Evolutionary conservation across 1,139 yeast genomes (phyloP).

Genomic region (Hyphopichia khmerensis): DNA sequence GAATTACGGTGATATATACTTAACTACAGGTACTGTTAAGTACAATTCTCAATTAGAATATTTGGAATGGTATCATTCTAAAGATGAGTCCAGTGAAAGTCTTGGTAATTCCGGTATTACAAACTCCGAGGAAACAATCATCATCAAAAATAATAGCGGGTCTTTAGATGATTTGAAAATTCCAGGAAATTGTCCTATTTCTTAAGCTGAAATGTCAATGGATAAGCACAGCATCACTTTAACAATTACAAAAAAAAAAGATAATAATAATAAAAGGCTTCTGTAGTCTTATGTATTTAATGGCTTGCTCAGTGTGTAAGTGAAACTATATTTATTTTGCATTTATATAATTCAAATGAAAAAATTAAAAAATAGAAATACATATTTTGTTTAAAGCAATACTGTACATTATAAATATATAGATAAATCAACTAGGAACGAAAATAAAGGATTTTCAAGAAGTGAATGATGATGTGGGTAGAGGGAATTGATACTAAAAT

Average conservation of each 20-base stretch:
- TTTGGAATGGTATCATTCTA: conserved; percentile 69
- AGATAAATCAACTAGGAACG: no score
- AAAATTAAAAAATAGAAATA: no score
- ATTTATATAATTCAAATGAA: neutral
- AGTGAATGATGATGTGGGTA: no score
- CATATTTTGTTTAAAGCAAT: neutral
- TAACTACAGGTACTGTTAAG: conserved; percentile 57
- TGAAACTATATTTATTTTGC: neutral
- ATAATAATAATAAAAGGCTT: no score
- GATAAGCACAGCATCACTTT: no score
- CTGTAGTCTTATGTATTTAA: no score
- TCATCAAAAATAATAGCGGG: conserved; percentile 41
- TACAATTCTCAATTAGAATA: conserved; percentile 52
- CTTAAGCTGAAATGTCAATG: conserved; percentile 6
- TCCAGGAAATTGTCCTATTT: conserved; percentile 20
- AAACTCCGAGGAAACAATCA: conserved; percentile 27
- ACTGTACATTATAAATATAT: neutral
- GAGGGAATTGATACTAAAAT: no score
- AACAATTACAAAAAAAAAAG: no score
- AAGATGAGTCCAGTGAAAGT: conserved; percentile 5
- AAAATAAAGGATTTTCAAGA: no score
- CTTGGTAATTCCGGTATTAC: neutral
- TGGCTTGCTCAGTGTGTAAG: neutral
- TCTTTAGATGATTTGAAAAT: conserved; percentile 29
- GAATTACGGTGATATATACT: conserved; percentile 41